Base-by-base conservation (phyloP, 1,139 yeast genomes). In the Oligophagozyma castellii region DNA sequence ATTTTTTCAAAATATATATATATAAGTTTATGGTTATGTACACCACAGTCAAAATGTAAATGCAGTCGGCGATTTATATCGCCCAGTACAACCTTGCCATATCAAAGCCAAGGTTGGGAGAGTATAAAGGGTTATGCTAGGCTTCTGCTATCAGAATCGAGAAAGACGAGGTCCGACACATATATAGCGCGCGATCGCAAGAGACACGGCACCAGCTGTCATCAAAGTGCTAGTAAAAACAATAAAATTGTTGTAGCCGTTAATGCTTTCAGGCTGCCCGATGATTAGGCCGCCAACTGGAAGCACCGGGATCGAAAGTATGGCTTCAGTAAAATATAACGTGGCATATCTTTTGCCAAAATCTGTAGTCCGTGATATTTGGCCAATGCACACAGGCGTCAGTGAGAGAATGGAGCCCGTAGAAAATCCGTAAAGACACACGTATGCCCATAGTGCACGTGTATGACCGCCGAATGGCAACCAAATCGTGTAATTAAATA, bases 271-370 rank as follows among this genome's bases (percentile, higher is more conserved):
- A 12, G 24, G 54, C 4, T 62, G 42, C 3, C 65, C 64, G 23
- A 70, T 63, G 30, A 70, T 61, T 1, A 63, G 61, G 35, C 71
- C 72, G 18, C 69, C 70, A 15, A 67, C 49, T 0, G 74, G 74
- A 7, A 70, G 47, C 16, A 67, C 58, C 19, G 52, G 53, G 20
- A 68, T 53, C 21, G 61, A 58, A 3, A 64, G 58, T 33, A 63
- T 46, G 5, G 68, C 58, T 26, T 63, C 62, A 24, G 62, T 46
- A 26, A 63, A 59, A 39, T 63, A 66, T 16, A 65, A 56, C 1
- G 70, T 60, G 2, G 72, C 69, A 37, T 62, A 67, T 15, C 67
- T 42, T 37, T 59, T 60, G 3, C 73, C 74, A 39, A 67, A 65
- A 35, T 67, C 67, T 22, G 54, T 49, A 2, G 69, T 64, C 14